Base-by-base conservation (phyloP, 192 early-diverging fungal genomes). In the Martensiomyces pterosporus region DNA sequence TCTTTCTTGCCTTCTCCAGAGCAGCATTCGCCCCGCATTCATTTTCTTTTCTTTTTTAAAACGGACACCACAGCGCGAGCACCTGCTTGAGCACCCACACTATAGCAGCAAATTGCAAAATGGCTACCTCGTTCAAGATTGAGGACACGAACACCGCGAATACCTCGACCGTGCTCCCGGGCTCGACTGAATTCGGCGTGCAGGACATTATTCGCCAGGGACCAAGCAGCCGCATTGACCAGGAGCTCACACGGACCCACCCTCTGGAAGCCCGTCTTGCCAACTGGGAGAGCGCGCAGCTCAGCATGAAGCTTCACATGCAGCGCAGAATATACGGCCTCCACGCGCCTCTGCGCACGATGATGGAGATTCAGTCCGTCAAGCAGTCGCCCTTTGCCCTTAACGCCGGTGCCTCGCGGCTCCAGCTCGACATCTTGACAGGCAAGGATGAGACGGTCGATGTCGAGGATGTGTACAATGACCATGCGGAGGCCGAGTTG, bases 401-500 rank as follows among this genome's bases (percentile, higher is more conserved):
- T 26, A 46, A 49, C 43, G 43, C 60, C 24, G 43, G 54, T 21
- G 60, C 52, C 8, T 54, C 68, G 41, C 62, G 53, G 47, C 67
- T 91, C 17, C 78, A 73, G 40, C 47, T 90, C 46, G 92, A 95
- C 67, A 93, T 98, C 45, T 75, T 98, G 37, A 67, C 75, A 48
- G 93, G 93, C 47, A 82, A 80, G 54, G 96, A 98, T 72, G 80
- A 84, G 43, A 83, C 85, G 6, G 84, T 97, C 49, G 96, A 91
- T 29, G 85, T 92, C 50, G 86, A 89, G 57, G 96, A 98, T 53
- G 81, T 95, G 55, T 79, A 94, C 55, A 81, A 86, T 86, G 74
- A 67, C 67, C 43, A 33, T 15, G 39, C 34, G 12, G 58, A 39
- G 25, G 35, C 34, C 0, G 56, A 63, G 36, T 40, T 38, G 22